Evolutionary conservation across 768 basidiomycete species (phyloP), one percentile per base, ranked within the genome.

Genomic region (Crepidotus variabilis): DNA sequence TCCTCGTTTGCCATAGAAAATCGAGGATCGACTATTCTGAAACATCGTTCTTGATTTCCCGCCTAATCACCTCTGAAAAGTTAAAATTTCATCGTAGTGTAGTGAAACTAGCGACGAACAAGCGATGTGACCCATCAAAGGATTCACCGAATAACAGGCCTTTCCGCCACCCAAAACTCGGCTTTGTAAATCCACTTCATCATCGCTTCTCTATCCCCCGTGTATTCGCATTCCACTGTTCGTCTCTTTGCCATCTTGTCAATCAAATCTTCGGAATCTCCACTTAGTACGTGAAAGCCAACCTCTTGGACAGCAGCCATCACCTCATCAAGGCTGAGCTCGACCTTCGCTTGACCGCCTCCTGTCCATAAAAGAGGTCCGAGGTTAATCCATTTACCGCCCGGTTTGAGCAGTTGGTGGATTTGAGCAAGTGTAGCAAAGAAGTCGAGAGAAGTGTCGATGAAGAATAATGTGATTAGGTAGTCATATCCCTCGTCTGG

Each of bases 371-470:
- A 72, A 18, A 88, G 69, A 7, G 86, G 88, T 1, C 87, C 87
- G 3, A 87, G 72, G 64, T 90, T 90, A 64, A 88, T 80, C 88
- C 87, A 90, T 8, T 68, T 73, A 2, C 87, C 88, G 3, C 85
- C 84, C 0, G 85, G 83, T 33, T 74, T 74, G 14, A 90, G 76
- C 20, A 87, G 75, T 11, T 58, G 39, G 63, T 81, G 74, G 36
- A 90, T 86, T 24, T 85, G 82, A 54, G 78, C 74, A 55, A 88
- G 72, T 13, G 81, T 82, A 0, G 75, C 65, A 45, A 83, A 67
- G 22, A 81, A 72, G 60, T 84, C 81, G 56, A 78, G 66, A 5
- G 83, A 82, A 4, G 83, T 85, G 69, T 85, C 83, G 65, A 86
- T 83, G 72, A 85, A 87, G 69, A 84, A 87, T 13, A 85, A 72